phyloP scores from a whole-genome alignment of 2,329 filamentous ascomycete genomes.

The Alternaria dauci region DNA sequence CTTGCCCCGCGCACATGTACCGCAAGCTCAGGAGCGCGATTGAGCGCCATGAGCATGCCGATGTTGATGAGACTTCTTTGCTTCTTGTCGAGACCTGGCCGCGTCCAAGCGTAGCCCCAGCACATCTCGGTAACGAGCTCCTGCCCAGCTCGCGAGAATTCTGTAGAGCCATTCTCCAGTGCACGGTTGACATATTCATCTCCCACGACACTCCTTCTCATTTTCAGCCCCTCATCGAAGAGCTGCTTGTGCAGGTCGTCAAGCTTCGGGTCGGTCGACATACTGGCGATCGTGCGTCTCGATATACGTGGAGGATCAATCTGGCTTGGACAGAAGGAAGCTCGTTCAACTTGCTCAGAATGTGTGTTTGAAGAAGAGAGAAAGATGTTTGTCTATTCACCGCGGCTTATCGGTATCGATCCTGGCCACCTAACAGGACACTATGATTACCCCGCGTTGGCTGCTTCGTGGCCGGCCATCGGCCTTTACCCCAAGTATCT shows the following conservation, averaged over 20 bases:
- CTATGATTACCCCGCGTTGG: slow-evolving; percentile 11
- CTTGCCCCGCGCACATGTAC: slow-evolving; percentile 70
- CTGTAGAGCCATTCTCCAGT: slow-evolving; percentile 63
- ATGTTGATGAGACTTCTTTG: slow-evolving; percentile 70
- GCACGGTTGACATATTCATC: slow-evolving; percentile 67
- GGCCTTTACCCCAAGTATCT: slow-evolving; percentile 35
- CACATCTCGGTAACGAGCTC: slow-evolving; percentile 70
- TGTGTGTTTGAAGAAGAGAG: too few species aligned
- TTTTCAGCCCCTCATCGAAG: slow-evolving; percentile 68
- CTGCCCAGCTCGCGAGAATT: slow-evolving; percentile 69
- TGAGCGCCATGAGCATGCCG: slow-evolving; percentile 70
- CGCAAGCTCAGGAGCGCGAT: slow-evolving; percentile 66
- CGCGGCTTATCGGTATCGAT: background rate
- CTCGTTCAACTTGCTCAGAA: background rate
- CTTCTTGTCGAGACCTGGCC: slow-evolving; percentile 68
- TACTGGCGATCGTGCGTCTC: slow-evolving; percentile 28
- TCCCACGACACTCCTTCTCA: slow-evolving; percentile 68
- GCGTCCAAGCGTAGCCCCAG: slow-evolving; percentile 71
- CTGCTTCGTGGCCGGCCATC: slow-evolving; percentile 24
- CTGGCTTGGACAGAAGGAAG: background rate
- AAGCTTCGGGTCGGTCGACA: slow-evolving; percentile 54
- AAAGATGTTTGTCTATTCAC: background rate
- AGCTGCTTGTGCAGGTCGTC: slow-evolving; percentile 61
- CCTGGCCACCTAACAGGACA: background rate
- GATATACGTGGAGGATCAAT: background rate